A percentile compares a stretch with the other conserved stretches of the same genome.
phyloP scores from a whole-genome alignment of 2,329 filamentous ascomycete genomes.

The Apiospora koreana region DNA sequence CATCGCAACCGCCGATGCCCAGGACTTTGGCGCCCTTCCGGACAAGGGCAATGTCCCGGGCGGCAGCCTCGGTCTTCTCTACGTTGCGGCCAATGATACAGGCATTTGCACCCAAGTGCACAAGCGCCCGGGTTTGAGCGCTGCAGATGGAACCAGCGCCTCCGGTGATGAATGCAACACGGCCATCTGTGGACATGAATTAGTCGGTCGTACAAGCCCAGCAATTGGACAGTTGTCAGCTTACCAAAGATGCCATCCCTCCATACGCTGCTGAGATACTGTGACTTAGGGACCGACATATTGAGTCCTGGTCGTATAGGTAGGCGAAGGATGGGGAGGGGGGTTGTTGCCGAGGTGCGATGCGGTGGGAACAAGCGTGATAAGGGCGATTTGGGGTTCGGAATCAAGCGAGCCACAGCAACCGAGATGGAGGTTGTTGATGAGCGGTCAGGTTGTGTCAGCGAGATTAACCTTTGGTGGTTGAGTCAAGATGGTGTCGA shows the following conservation, averaged over 20 bases:
- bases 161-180: constrained; percentile 93
- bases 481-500: neutral
- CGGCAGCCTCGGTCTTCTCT: constrained; percentile 81
- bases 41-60: constrained; percentile 78
- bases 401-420: neutral
- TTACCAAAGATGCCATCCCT: constrained; percentile 83
- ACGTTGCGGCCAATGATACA: constrained; percentile 91
- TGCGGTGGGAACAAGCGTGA: neutral
- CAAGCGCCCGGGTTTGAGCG: constrained; percentile 87
- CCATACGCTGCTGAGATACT: constrained; percentile 84
- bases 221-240: constrained; percentile 22
- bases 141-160: constrained; percentile 93
- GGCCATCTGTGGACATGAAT: constrained; percentile 60
- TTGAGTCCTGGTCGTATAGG: constrained; percentile 19
- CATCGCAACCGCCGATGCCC: constrained; percentile 78
- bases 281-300: constrained; percentile 71
- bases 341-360: neutral
- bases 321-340: neutral
- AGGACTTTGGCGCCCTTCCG: constrained; percentile 81
- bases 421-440: neutral
- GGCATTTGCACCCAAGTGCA: constrained; percentile 88
- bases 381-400: neutral
- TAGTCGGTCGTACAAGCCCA: constrained; percentile 15
- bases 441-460: neutral
- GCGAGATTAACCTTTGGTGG: neutral